phyloP scores from a whole-genome alignment of 148 eudicot species.

The Rhododendron kiyosumense region DNA sequence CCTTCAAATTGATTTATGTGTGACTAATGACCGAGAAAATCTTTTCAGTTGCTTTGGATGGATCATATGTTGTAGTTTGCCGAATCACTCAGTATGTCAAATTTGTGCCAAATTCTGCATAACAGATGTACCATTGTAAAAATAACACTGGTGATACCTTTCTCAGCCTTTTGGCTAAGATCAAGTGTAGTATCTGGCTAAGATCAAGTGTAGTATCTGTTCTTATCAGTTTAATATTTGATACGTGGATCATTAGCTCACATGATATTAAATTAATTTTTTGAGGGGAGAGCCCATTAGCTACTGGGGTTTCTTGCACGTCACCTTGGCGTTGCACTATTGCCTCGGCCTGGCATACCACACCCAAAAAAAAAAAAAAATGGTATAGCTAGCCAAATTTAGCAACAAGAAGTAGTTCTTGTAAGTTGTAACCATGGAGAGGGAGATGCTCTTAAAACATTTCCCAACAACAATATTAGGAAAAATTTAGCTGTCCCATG shows the following conservation, averaged over 20 bases:
- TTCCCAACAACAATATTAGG: background rate
- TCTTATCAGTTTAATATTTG: slow-evolving; percentile 12
- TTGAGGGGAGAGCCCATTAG: background rate
- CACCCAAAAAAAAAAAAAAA: no score
- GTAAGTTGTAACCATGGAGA: background rate
- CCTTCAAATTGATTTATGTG: background rate
- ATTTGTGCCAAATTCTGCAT: background rate
- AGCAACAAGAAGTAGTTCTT: background rate
- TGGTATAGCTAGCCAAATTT: background rate
- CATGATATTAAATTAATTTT: slow-evolving; percentile 9
- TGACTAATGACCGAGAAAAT: background rate
- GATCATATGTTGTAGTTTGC: background rate
- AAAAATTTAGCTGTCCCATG: background rate
- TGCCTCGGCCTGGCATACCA: no score
- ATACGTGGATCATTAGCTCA: background rate
- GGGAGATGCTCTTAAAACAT: background rate
- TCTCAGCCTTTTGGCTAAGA: slow-evolving; percentile 87
- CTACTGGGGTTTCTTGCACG: no score
- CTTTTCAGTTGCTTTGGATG: background rate
- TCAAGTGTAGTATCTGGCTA: slow-evolving; percentile 66
- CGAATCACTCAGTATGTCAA: background rate
- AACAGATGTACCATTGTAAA: background rate
- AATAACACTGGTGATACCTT: slow-evolving; percentile 19
- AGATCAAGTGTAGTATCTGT: no score
- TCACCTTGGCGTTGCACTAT: no score